Evolutionary conservation across 2,329 filamentous ascomycete species (phyloP), one percentile per base, ranked within the genome.

Genomic region (Phialocephala subalpina): DNA sequence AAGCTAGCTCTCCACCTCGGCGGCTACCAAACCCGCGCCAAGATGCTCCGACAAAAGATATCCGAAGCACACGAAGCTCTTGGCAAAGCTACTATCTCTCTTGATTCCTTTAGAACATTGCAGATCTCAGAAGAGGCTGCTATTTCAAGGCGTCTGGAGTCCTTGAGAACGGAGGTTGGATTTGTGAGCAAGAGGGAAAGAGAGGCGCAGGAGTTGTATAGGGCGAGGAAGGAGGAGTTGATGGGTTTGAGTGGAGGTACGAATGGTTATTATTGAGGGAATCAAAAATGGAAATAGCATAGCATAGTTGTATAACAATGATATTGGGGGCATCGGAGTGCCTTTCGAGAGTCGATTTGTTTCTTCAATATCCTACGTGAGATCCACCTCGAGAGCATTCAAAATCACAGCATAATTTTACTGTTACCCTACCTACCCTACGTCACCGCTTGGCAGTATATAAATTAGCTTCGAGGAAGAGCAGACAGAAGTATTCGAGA

Each of bases 141-240:
- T 0, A 85, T 97, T 65, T 82, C 83, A 55, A 85, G 88, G 63
- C 85, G 96, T 35, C 81, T 98, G 60, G 92, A 91, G 71, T 84
- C 85, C 12, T 80, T 97, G 64, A 87, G 94, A 59, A 90, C 92
- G n/a, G 94, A 97, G 77, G 94, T 97, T 25, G 86, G 84, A 7
- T 92, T 92, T 73, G 86, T 98, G 11, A 92, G 89, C 72, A 88
- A 88, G 73, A 84, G 95, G 69, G 95, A 98, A 82, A 85, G 94
- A 65, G 93, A 97, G 80, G 94, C 93, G 7, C 96, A 99, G 80
- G 94, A 97, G 70, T 78, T 91, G 73, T 99, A 96, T 77, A 86
- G 92, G 72, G 82, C 81, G 69, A 87, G 89, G 66, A 93, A 87
- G 79, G 92, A 94, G 56, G 96, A 98, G 82, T 78, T 97, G 71